Percentiles rank a stretch among this genome's conserved stretches.
These are phyloP conservation scores for Juncus effusus DNA, from an alignment of 176 grass and related monocot species.

Conservation along the genomic window DNA sequence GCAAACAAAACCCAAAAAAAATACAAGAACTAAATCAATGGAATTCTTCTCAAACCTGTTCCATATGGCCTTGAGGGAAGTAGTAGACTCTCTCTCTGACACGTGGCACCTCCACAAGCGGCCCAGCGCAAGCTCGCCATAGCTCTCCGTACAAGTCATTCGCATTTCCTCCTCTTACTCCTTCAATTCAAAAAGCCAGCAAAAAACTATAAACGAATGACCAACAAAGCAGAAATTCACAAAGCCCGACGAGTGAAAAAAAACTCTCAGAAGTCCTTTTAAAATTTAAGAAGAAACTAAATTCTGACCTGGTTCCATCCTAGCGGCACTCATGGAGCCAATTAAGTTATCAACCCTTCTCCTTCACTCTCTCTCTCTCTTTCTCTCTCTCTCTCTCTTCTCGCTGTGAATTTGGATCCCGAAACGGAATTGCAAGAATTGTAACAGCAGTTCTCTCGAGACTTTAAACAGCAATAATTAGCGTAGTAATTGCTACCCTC, in stretches of 20 bases:
- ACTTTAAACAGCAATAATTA: constrained; percentile 26
- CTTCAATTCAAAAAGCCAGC: constrained; percentile 1
- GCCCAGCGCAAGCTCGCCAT: constrained; percentile 88
- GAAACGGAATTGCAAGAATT: constrained; percentile 17
- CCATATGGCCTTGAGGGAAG: constrained; percentile 97
- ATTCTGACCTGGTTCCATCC: constrained; percentile 24
- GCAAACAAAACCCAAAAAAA: neutral
- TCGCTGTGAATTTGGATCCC: constrained; percentile 17
- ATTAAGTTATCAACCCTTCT: neutral
- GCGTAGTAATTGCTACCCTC: constrained; percentile 4
- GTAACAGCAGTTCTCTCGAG: constrained; percentile 14
- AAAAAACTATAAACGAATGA: neutral
- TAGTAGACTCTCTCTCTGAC: constrained; percentile 69
- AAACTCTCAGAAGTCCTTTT: constrained; percentile 2
- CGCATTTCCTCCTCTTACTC: constrained; percentile 18
- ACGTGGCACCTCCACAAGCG: constrained; percentile 80
- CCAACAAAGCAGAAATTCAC: neutral
- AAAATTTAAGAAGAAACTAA: constrained; percentile 10
- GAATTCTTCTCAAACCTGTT: constrained; percentile 42
- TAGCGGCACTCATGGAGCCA: constrained; percentile 8
- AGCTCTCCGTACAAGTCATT: constrained; percentile 56
- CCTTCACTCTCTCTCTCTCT: constrained; percentile 1
- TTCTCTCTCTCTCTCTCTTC: no score
- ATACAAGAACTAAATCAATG: neutral
- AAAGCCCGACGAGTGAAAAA: neutral